Evolutionary conservation across 441 rosid species (phyloP), one percentile per base, ranked within the genome.

Genomic region (Syzygium malaccense): DNA sequence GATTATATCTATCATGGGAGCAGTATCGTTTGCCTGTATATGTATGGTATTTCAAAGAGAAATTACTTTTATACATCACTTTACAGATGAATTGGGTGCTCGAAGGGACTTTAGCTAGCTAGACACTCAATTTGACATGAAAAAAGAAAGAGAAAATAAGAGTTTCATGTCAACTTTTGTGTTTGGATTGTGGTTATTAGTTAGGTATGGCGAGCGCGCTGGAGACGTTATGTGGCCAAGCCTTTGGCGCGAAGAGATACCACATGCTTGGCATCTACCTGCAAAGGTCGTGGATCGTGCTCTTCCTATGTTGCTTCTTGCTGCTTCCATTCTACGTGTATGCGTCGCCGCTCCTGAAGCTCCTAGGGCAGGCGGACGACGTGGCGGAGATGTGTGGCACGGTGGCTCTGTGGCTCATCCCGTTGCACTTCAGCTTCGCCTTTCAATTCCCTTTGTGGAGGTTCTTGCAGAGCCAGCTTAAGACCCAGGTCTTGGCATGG

Each of bases 191-290:
- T 85, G 58, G 45, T 41, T 19, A 85, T 25, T 20, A 85, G 87
- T 45, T 85, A 58, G 87, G 87, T 56, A 85, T 85, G 87, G 87
- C 64, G 37, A 85, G 87, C 33, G 87, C 87, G 13, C 87, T 85
- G 4, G 87, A 85, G 87, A 85, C 87, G 0, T 58, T 85, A 56
- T 85, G 87, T 45, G 87, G 87, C 66, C 87, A 85, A 58, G 87
- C 87, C 87, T 56, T 85, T 32, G 87, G 87, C 1, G 87, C 87
- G 1, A 58, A 58, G 62, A 85, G 64, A 58, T 58, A 33, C 48
- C 68, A 41, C 66, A 56, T 85, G 87, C 87, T 85, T 54, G 87
- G 87, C 62, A 85, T 85, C 87, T 85, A 85, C 66, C 8, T 85
- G 87, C 87, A 85, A 15, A 54, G 87, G 64, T 85, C 87, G 1